Percentiles rank a stretch among this genome's conserved stretches.
Evolutionary conservation across 1,139 yeast species (phyloP).

Genomic region (Taphrina communis): DNA sequence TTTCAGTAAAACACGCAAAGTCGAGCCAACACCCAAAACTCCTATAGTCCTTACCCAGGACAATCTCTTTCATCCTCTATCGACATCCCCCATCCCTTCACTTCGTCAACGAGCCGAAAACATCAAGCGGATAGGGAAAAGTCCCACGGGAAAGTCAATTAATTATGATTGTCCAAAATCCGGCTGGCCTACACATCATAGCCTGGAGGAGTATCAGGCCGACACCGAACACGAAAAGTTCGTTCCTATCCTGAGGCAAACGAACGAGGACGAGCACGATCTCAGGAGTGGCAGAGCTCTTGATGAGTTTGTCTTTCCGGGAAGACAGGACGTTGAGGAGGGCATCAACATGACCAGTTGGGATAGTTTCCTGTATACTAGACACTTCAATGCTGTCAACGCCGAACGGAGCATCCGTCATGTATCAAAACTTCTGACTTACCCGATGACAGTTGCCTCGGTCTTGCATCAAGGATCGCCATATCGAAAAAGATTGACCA

Average conservation of each 20-base stretch:
- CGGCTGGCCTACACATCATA: slow-evolving; percentile 96
- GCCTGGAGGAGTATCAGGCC: slow-evolving; percentile 83
- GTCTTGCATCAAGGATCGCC: slow-evolving; percentile 85
- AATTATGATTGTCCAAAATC: slow-evolving; percentile 88
- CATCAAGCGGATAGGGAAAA: slow-evolving; percentile 82
- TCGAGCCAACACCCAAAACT: neutral
- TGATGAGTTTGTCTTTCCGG: slow-evolving; percentile 94
- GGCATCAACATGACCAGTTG: slow-evolving; percentile 80
- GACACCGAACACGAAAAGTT: slow-evolving; percentile 70
- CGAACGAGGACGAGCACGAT: slow-evolving; percentile 92
- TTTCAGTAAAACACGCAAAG: neutral
- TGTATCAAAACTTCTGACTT: slow-evolving; percentile 89
- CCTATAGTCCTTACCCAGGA: slow-evolving; percentile 60
- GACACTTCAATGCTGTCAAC: slow-evolving; percentile 94
- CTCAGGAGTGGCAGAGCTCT: slow-evolving; percentile 89
- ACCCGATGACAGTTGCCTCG: slow-evolving; percentile 88
- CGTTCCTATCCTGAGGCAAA: slow-evolving; percentile 78
- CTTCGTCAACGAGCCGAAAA: slow-evolving; percentile 89
- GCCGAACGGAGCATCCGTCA: slow-evolving; percentile 95
- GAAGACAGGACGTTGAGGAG: slow-evolving; percentile 75
- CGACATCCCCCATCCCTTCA: slow-evolving; percentile 86
- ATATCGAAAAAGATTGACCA: slow-evolving; percentile 68
- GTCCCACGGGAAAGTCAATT: slow-evolving; percentile 85
- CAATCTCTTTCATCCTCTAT: slow-evolving; percentile 83
- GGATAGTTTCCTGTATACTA: slow-evolving; percentile 92